Percentiles rank a stretch among this genome's conserved stretches.
Evolutionary conservation across 1,284 basidiomycete genomes (phyloP).

Genomic region (Phellopilus nigrolimitatus): DNA sequence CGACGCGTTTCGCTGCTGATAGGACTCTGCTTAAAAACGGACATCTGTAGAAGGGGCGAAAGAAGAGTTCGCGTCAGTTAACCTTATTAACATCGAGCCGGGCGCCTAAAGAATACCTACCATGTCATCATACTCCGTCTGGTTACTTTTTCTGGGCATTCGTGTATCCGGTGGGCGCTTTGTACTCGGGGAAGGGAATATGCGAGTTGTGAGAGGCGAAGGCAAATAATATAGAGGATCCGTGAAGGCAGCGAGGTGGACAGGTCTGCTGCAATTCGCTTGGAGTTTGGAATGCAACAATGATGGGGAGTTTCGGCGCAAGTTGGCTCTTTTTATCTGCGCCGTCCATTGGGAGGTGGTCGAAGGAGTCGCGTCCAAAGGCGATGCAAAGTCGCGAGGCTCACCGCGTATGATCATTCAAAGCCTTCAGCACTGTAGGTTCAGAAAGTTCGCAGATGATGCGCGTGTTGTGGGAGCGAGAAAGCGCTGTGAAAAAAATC

Average conservation of each 20-base stretch:
- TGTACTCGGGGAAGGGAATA: background rate
- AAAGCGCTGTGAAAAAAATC: constrained; percentile 10
- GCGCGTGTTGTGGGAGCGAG: constrained; percentile 11
- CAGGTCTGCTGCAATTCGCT: background rate
- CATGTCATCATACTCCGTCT: constrained; percentile 14
- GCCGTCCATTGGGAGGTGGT: background rate
- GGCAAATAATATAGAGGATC: background rate
- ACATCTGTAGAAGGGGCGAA: constrained; percentile 10
- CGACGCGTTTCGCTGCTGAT: constrained; percentile 1
- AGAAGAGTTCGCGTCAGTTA: too few species aligned
- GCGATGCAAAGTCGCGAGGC: constrained; percentile 7
- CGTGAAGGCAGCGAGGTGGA: background rate
- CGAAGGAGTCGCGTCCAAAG: background rate
- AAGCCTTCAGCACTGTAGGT: background rate
- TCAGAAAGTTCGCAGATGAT: constrained; percentile 8
- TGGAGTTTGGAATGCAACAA: constrained; percentile 2
- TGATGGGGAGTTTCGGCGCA: constrained; percentile 2
- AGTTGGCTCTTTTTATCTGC: constrained; percentile 8
- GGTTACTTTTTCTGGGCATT: constrained; percentile 18
- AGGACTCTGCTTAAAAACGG: constrained; percentile 10
- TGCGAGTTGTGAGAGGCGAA: background rate
- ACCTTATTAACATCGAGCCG: background rate
- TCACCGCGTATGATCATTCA: constrained; percentile 11
- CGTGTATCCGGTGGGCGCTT: background rate
- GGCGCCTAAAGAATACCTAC: constrained; percentile 2